phyloP scores from a whole-genome alignment of 495 filamentous ascomycete genomes.

The Cercophora sp. region DNA sequence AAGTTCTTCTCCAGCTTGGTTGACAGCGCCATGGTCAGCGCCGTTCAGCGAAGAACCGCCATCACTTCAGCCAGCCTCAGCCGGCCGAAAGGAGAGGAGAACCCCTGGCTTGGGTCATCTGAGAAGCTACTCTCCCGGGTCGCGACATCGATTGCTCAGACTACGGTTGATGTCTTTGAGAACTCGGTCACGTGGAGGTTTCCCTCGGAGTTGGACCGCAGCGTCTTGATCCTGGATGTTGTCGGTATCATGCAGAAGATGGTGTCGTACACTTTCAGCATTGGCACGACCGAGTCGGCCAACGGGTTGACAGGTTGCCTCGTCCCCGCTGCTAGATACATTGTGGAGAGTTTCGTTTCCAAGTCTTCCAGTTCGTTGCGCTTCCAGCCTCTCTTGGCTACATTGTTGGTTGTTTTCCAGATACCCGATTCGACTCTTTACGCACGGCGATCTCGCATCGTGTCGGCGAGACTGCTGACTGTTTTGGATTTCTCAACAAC shows the following conservation, averaged over 20 bases:
- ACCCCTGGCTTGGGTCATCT: conserved; percentile 66
- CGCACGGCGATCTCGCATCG: conserved; percentile 50
- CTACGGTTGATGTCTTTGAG: conserved; percentile 75
- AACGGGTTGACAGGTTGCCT: conserved; percentile 61
- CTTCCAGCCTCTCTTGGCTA: conserved; percentile 71
- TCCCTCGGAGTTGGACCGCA: conserved; percentile 58
- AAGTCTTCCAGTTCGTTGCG: conserved; percentile 62
- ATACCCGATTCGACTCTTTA: conserved; percentile 63
- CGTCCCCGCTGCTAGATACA: conserved; percentile 63
- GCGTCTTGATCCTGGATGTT: conserved; percentile 51
- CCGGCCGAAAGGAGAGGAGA: conserved; percentile 49
- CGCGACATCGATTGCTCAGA: conserved; percentile 64
- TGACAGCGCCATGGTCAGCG: conserved; percentile 68
- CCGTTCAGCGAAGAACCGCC: conserved; percentile 65
- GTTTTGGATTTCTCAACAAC: conserved; percentile 63
- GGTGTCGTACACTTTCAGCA: conserved; percentile 65
- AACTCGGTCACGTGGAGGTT: conserved; percentile 82
- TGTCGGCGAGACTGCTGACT: conserved; percentile 59
- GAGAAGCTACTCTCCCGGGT: conserved; percentile 72
- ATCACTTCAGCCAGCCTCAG: conserved; percentile 46
- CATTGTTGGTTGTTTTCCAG: conserved; percentile 63
- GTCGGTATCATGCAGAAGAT: conserved; percentile 66
- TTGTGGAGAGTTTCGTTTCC: conserved; percentile 72
- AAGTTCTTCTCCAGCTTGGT: conserved; percentile 70
- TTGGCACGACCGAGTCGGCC: conserved; percentile 55